Percentiles rank a stretch among this genome's conserved stretches.
Conservation (phyloP, 331 rosid species). For the Telfairia occidentalis region DNA sequence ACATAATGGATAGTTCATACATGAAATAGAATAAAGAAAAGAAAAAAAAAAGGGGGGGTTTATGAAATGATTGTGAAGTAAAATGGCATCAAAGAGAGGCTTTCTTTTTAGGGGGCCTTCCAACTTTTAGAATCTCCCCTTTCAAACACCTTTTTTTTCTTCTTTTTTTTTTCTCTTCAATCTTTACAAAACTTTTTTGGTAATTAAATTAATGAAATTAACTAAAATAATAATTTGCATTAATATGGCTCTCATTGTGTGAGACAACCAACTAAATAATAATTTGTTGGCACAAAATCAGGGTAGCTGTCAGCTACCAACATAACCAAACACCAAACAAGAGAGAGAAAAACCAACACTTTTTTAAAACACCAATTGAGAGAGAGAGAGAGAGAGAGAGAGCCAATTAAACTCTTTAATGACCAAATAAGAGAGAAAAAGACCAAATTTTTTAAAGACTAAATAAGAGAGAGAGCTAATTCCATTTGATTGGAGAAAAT, state of each 20-base stretch:
- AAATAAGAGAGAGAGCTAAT: not conserved
- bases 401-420: not conserved
- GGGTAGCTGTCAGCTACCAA: constrained; percentile 13
- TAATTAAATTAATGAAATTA: not conserved
- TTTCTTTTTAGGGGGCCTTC: not conserved
- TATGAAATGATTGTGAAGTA: constrained; percentile 14
- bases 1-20: not conserved
- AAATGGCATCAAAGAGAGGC: constrained; percentile 8
- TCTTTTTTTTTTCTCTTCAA: not conserved
- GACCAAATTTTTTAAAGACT: too few species aligned
- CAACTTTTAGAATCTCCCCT: constrained; percentile 8
- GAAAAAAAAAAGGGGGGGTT: not conserved
- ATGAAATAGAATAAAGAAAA: not conserved
- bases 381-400: not conserved
- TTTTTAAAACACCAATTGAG: not conserved
- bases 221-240: not conserved
- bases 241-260: not conserved
- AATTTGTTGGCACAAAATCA: constrained; percentile 8
- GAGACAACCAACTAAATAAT: constrained; percentile 6
- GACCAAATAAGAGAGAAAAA: too few species aligned
- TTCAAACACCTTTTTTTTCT: constrained; percentile 4
- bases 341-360: not conserved
- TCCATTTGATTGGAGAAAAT: too few species aligned
- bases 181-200: not conserved
- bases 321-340: not conserved